phyloP scores from a whole-genome alignment of 768 basidiomycete genomes.

The Serendipita sp. region DNA sequence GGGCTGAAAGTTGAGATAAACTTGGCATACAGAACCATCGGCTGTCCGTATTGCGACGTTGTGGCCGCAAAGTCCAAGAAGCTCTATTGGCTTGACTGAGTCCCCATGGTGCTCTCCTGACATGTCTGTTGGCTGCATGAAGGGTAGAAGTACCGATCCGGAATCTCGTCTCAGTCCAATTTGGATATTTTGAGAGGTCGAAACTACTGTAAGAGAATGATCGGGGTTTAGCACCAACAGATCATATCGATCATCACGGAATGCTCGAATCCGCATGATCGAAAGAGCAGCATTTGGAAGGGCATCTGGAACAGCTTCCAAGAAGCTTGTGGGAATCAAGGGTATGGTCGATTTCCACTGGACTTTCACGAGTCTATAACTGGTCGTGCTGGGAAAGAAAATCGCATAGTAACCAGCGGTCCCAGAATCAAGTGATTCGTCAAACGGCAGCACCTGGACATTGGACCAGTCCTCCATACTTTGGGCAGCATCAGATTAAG shows the following conservation, averaged over 20 bases:
- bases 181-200: constrained; percentile 17
- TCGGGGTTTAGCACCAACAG: constrained; percentile 48
- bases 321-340: constrained; percentile 21
- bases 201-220: constrained; percentile 39
- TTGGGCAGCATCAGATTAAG: no score
- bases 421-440: constrained; percentile 46
- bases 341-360: constrained; percentile 27
- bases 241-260: constrained; percentile 50
- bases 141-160: constrained; percentile 6
- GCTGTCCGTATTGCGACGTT: constrained; percentile 2
- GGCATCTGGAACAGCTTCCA: constrained; percentile 8
- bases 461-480: constrained; percentile 30
- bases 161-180: constrained; percentile 8
- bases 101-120: no score
- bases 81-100: neutral
- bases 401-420: constrained; percentile 37
- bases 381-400: constrained; percentile 33
- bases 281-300: constrained; percentile 32
- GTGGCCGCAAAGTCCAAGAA: neutral
- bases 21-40: neutral
- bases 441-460: constrained; percentile 47
- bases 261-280: constrained; percentile 42
- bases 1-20: constrained; percentile 4
- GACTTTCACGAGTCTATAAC: constrained; percentile 34
- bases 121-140: constrained; percentile 12